Evolutionary conservation across 805 yeast genomes (phyloP), one percentile per base, ranked within the genome.

Genomic region (Hyphopichia homilentoma): DNA sequence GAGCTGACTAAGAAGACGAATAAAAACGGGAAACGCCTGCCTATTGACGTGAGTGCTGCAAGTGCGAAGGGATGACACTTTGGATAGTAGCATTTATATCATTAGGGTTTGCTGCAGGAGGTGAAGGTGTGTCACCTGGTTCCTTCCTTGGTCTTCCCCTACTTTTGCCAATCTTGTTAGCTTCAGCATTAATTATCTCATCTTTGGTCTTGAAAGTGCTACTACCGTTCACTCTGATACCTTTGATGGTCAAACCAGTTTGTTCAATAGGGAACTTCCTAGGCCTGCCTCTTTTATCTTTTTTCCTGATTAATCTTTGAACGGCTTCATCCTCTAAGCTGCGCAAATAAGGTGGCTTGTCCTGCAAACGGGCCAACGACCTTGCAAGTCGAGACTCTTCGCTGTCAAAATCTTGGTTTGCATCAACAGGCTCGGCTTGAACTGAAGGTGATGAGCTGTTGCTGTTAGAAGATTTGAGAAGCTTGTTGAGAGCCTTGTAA

Each of bases 261-360:
- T 63, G 65, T 35, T 65, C 73, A n/a, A 63, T 51, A 1, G 75
- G 71, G 34, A 65, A 65, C 43, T 72, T 72, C 41, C 76, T 54
- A 2, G 77, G 77, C 41, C 78, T 54, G 9, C 78, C 78, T 25
- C 76, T 36, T 50, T 63, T 57, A 52, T 69, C 65, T 45, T 72
- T 65, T 45, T 52, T 64, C 32, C 52, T 49, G 17, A 66, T 44
- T 20, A 65, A 49, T 35, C 59, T 54, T 38, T 60, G 46, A 5
- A 59, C 61, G 8, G 59, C 65, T 21, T 52, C 61, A 23, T 54
- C 59, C 16, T 51, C 57, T 28, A 54, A 49, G 8, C 46, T 54
- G 16, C 59, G 43, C 41, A 54, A 39, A 29, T 48, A 48, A 5
- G 59, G 44, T 2, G 61, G 61, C 37, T 58, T 59, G n/a, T 52